Base-by-base conservation (phyloP, 371 early-diverging fungal species). In the Gilbertella persicaria region DNA sequence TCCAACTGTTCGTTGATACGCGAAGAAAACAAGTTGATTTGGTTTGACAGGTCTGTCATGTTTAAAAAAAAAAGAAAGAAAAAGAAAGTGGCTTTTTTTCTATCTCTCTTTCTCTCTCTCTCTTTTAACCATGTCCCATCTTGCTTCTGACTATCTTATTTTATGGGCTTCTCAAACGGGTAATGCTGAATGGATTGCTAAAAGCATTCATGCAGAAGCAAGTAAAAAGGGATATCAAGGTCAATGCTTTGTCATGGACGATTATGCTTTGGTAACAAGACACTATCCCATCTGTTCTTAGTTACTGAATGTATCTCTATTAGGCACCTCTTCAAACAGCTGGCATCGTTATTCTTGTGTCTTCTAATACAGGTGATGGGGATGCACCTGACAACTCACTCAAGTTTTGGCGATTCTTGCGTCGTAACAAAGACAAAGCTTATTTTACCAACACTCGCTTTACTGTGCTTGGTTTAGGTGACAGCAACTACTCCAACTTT, bases 311-410 rank as follows among this genome's bases (percentile, higher is more conserved):
- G 20, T 26, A 20, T 13, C 28, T 14, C 21, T 26, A 21, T 24
- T 54, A 78, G 78, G 69, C 64, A 20, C 51, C 64, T 38, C 48
- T 86, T 17, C 62, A 71, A 20, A 64, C 65, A 21, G 69, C 80
- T 16, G 77, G 82, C 19, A 78, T 87, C 3, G 65, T 89, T 1
- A 86, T 97, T 44, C 75, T 93, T 55, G 88, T 97, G 0, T 72
- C 84, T 30, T 93, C 95, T 8, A 95, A 92, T n/a, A 95, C 95
- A 0, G 97, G 96, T 14, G 95, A 97, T 66, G 97, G 97, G 17
- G 97, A 97, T 62, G 88, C 95, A 28, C 97, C 97, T 4, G 94
- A 94, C 62, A 95, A 96, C 71, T 78, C 93, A 0, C 76, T 85
- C 19, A 90, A 92, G 63, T 95, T 94, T 70, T 94, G 90, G 89